Conservation (phyloP, 768 basidiomycete genomes). For the Udeniomyces megalosporus region DNA sequence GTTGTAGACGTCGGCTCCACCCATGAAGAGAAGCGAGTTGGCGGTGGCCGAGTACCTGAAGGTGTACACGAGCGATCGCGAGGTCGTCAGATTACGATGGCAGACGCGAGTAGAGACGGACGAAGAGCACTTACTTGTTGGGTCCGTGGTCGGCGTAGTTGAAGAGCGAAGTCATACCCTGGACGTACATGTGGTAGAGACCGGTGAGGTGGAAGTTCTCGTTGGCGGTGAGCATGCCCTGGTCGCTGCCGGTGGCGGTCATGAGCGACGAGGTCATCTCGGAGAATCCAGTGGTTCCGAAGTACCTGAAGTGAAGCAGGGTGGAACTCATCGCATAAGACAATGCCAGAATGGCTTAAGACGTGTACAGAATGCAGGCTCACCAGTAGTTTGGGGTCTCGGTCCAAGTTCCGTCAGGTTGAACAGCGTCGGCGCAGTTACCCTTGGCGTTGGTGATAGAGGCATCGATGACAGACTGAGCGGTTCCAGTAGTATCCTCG, state of each 20-base stretch:
- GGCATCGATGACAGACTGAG: slow-evolving; percentile 46
- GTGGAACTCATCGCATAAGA: too few species aligned
- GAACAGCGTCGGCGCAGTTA: slow-evolving; percentile 46
- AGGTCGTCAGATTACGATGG: background rate
- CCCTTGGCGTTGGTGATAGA: slow-evolving; percentile 57
- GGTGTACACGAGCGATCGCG: background rate
- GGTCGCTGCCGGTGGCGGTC: slow-evolving; percentile 71
- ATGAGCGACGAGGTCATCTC: slow-evolving; percentile 71
- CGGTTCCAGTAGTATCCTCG: slow-evolving; percentile 52
- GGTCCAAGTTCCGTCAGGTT: slow-evolving; percentile 61
- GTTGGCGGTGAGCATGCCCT: slow-evolving; percentile 54
- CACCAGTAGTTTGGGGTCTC: slow-evolving; percentile 94
- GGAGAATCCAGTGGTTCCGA: slow-evolving; percentile 76
- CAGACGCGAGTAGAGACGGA: background rate
- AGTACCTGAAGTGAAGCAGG: slow-evolving; percentile 34
- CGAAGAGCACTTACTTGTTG: slow-evolving; percentile 45
- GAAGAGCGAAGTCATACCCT: slow-evolving; percentile 56
- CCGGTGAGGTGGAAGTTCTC: slow-evolving; percentile 56
- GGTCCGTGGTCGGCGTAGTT: slow-evolving; percentile 55
- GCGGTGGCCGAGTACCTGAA: slow-evolving; percentile 62
- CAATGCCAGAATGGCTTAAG: background rate
- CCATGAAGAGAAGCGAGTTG: slow-evolving; percentile 70
- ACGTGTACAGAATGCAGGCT: slow-evolving; percentile 19
- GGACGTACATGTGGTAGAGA: slow-evolving; percentile 74
- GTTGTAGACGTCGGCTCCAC: slow-evolving; percentile 39